phyloP scores from a whole-genome alignment of 352 stramenopile species.

The Phytophthora chlamydospora region DNA sequence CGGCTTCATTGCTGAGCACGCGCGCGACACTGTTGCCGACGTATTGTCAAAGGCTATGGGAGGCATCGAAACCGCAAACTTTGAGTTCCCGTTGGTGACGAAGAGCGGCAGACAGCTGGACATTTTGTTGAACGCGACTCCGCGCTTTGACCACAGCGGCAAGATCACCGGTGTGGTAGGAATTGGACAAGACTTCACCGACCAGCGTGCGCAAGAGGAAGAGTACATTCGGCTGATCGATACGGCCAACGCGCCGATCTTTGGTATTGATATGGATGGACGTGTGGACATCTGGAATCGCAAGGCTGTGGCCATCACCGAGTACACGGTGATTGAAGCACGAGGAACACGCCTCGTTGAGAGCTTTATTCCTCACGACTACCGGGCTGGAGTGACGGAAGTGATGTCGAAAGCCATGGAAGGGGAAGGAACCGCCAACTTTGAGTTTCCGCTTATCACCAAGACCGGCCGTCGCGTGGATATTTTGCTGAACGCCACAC shows the following conservation, averaged over 20 bases:
- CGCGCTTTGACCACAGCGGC: conserved; percentile 70
- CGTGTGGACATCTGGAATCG: conserved; percentile 92
- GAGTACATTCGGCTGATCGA: conserved; percentile 90
- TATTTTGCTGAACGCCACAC: conserved; percentile 85
- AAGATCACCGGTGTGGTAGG: conserved; percentile 80
- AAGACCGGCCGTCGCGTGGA: conserved; percentile 77
- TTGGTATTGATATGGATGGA: conserved; percentile 86
- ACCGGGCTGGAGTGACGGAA: conserved; percentile 57
- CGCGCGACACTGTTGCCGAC: conserved; percentile 63
- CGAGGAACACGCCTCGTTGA: conserved; percentile 88
- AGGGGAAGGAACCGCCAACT: conserved; percentile 78
- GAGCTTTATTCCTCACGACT: conserved; percentile 88
- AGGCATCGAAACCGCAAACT: conserved; percentile 79
- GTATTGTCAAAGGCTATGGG: conserved; percentile 71
- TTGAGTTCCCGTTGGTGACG: conserved; percentile 85
- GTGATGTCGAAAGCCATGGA: conserved; percentile 72
- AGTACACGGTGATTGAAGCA: conserved; percentile 91
- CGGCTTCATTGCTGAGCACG: conserved; percentile 72
- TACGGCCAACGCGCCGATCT: conserved; percentile 91
- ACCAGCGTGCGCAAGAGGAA: conserved; percentile 84
- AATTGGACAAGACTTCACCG: conserved; percentile 86
- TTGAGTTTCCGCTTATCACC: conserved; percentile 90
- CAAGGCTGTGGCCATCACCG: conserved; percentile 89
- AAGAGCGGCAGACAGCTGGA: conserved; percentile 71
- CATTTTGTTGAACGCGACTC: conserved; percentile 84